Conservation (phyloP, 306 rosid species). For the Prunus kanzakura region DNA sequence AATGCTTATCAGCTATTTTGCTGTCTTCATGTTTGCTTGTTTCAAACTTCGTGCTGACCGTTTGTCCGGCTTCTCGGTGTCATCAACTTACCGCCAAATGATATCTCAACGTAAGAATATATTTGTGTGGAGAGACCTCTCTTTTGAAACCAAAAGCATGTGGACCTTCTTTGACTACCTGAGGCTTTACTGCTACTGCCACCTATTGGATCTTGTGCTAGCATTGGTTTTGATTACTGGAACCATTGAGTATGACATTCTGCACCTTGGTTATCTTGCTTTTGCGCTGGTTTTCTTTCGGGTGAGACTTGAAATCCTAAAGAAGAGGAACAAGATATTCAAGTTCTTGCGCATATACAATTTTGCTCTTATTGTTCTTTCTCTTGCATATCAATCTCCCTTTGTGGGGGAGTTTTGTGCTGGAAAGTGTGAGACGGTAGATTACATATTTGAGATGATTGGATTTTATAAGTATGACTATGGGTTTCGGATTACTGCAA, state of each 20-base stretch:
- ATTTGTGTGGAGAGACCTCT: slow-evolving; percentile 90
- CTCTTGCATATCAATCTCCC: slow-evolving; percentile 97
- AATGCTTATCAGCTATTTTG: slow-evolving; percentile 77
- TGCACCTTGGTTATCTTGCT: slow-evolving; percentile 98
- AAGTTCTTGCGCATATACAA: slow-evolving; percentile 87
- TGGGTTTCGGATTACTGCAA: slow-evolving; percentile 93
- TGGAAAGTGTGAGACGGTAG: slow-evolving; percentile 64
- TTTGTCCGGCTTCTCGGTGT: slow-evolving; percentile 53
- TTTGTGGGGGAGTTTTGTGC: slow-evolving; percentile 73
- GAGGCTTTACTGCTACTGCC: slow-evolving; percentile 95
- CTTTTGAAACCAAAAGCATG: slow-evolving; percentile 98
- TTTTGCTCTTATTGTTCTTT: slow-evolving; percentile 73
- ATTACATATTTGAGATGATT: slow-evolving; percentile 72
- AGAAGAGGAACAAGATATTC: slow-evolving; percentile 89
- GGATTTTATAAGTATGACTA: slow-evolving; percentile 91
- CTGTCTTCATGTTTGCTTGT: slow-evolving; percentile 88
- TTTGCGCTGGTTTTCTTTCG: slow-evolving; percentile 93
- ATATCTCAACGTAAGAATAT: slow-evolving; percentile 71
- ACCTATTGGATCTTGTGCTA: slow-evolving; percentile 86
- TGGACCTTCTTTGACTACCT: slow-evolving; percentile 95
- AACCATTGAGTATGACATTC: slow-evolving; percentile 91
- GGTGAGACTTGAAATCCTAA: slow-evolving; percentile 86
- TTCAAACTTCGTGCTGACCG: slow-evolving; percentile 91
- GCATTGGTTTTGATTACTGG: slow-evolving; percentile 86
- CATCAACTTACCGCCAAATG: slow-evolving; percentile 70